Evolutionary conservation across 768 basidiomycete species (phyloP).

Genomic region (Cyclocybe cylindracea): DNA sequence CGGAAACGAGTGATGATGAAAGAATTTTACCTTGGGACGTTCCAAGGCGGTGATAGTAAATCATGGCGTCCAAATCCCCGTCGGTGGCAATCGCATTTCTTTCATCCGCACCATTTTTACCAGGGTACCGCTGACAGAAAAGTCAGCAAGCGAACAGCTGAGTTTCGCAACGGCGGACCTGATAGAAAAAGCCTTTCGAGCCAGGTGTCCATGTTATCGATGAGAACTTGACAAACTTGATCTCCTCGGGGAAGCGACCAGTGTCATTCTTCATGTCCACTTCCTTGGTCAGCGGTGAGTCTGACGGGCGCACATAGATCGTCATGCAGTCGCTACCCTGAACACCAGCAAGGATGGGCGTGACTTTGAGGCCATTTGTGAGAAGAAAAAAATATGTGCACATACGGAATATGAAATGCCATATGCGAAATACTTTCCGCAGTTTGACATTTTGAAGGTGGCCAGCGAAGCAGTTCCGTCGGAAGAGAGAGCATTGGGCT

Average conservation of each 20-base stretch:
- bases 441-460: slow-evolving; percentile 59
- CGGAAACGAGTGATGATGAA: slow-evolving; percentile 1
- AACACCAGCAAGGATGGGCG: slow-evolving; percentile 5
- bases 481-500: slow-evolving; percentile 70
- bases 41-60: slow-evolving; percentile 76
- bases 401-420: slow-evolving; percentile 72
- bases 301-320: slow-evolving; percentile 66
- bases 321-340: slow-evolving; percentile 78
- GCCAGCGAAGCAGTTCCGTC: slow-evolving; percentile 74
- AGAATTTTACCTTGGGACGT: slow-evolving; percentile 59
- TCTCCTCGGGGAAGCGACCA: slow-evolving; percentile 59
- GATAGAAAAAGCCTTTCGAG: slow-evolving; percentile 85
- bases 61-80: slow-evolving; percentile 66
- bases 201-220: slow-evolving; percentile 74
- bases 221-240: slow-evolving; percentile 80
- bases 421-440: slow-evolving; percentile 75
- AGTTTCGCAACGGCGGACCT: slow-evolving; percentile 32
- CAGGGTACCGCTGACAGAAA: slow-evolving; percentile 58
- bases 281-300: slow-evolving; percentile 51
- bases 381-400: slow-evolving; percentile 10
- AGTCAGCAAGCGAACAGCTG: neutral
- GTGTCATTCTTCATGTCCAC: slow-evolving; percentile 46
- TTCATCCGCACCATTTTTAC: slow-evolving; percentile 47
- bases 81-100: slow-evolving; percentile 58
- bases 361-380: neutral